These are phyloP conservation scores for Zygotorulaspora florentina DNA, from an alignment of 805 yeast species.

Conservation along the genomic window DNA sequence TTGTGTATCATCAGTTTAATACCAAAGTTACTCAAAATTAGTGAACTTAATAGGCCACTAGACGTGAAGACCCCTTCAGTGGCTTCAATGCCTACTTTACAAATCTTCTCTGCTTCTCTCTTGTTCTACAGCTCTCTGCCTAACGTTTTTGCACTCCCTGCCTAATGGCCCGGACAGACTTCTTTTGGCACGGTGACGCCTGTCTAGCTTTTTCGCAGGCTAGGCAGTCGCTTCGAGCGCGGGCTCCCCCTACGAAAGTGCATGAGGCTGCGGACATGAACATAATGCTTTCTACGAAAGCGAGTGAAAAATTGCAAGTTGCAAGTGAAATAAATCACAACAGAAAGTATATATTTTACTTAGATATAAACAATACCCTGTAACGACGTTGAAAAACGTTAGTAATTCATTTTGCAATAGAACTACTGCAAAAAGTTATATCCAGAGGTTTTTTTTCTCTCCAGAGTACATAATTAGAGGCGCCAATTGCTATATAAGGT, in stretches of 20 bases:
- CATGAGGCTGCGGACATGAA: not conserved
- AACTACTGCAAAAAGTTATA: not conserved
- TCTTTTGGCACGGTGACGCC: not conserved
- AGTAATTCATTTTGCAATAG: not conserved
- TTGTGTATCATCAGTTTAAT: not conserved
- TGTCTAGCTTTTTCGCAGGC: not conserved
- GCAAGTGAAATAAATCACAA: not conserved
- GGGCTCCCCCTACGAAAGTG: not conserved
- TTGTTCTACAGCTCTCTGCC: no score
- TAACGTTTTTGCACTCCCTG: not conserved
- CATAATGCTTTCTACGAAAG: not conserved
- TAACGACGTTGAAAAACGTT: not conserved
- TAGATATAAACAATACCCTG: no score
- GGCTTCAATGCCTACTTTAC: no score
- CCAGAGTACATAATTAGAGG: not conserved
- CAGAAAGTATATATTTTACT: not conserved
- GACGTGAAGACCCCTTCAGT: no score
- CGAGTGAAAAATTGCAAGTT: constrained; percentile 12
- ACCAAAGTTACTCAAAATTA: no score
- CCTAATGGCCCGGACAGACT: not conserved
- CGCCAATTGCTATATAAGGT: not conserved
- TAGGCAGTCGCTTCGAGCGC: not conserved
- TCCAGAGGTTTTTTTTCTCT: not conserved
- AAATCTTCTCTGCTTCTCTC: no score
- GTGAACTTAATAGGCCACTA: no score